Evolutionary conservation across 371 early-diverging fungal species (phyloP).

Genomic region (Mucor piriformis): DNA sequence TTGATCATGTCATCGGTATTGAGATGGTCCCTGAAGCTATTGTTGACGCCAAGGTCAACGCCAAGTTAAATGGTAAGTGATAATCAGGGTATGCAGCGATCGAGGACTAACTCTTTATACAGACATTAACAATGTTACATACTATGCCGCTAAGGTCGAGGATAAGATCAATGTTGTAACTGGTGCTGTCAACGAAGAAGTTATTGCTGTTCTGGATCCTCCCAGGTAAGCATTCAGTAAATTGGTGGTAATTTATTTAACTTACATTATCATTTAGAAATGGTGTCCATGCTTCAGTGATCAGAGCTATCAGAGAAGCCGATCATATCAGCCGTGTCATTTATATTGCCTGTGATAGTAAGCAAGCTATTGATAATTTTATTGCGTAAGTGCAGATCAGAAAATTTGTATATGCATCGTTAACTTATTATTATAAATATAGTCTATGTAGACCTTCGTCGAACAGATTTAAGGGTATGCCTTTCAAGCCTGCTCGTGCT

Average conservation of each 20-base stretch:
- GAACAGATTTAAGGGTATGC: constrained; percentile 56
- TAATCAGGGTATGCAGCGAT: too few species aligned
- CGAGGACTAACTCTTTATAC: background rate
- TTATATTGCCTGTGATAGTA: constrained; percentile 78
- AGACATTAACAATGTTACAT: constrained; percentile 60
- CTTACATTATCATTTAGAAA: constrained; percentile 23
- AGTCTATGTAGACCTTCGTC: constrained; percentile 62
- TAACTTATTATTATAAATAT: too few species aligned
- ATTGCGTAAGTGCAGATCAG: constrained; percentile 43
- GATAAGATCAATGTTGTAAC: constrained; percentile 57
- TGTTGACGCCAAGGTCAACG: constrained; percentile 72
- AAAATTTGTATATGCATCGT: too few species aligned
- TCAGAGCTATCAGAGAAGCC: constrained; percentile 66
- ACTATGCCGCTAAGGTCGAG: constrained; percentile 69
- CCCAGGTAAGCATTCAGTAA: constrained; percentile 54
- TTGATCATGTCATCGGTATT: constrained; percentile 71
- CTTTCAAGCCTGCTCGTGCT: constrained; percentile 68
- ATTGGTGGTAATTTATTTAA: background rate
- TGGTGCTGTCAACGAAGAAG: constrained; percentile 36
- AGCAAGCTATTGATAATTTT: constrained; percentile 68
- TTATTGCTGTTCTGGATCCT: constrained; percentile 79
- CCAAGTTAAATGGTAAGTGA: constrained; percentile 54
- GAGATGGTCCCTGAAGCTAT: constrained; percentile 72
- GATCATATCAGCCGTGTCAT: constrained; percentile 62
- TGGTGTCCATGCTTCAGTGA: constrained; percentile 70